Conservation (phyloP, 441 rosid species). For the Metrosideros polymorpha region DNA sequence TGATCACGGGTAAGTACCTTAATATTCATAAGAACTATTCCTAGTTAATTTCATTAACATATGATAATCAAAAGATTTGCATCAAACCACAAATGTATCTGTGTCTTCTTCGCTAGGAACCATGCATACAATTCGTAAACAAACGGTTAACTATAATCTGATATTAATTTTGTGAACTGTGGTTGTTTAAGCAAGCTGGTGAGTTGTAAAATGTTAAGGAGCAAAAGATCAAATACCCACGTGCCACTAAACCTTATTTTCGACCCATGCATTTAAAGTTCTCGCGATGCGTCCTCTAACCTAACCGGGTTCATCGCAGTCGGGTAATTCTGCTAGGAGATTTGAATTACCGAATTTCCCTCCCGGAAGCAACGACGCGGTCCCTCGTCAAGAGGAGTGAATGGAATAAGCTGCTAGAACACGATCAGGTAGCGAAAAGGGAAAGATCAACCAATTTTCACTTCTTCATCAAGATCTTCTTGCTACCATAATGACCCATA, state of each 20-base stretch:
- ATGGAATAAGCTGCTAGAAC: conserved; percentile 51
- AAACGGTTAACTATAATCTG: not conserved
- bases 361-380: conserved; percentile 57
- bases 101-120: not conserved
- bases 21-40: not conserved
- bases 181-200: not conserved
- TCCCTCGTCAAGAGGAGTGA: conserved; percentile 42
- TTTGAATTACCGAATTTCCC: conserved; percentile 75
- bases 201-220: not conserved
- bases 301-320: conserved; percentile 24
- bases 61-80: not conserved
- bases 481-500: not conserved
- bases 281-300: conserved; percentile 8
- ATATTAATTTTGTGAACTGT: not conserved
- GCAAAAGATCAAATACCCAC: not conserved
- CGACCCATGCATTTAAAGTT: not conserved
- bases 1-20: conserved; percentile 66
- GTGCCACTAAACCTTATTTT: not conserved
- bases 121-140: not conserved
- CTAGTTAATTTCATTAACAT: not conserved
- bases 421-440: conserved; percentile 53
- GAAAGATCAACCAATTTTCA: not conserved
- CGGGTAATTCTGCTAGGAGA: conserved; percentile 77
- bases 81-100: not conserved
- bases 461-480: not conserved